Base-by-base conservation (phyloP, 2,329 filamentous ascomycete genomes). In the Simplicillium aogashimaense region DNA sequence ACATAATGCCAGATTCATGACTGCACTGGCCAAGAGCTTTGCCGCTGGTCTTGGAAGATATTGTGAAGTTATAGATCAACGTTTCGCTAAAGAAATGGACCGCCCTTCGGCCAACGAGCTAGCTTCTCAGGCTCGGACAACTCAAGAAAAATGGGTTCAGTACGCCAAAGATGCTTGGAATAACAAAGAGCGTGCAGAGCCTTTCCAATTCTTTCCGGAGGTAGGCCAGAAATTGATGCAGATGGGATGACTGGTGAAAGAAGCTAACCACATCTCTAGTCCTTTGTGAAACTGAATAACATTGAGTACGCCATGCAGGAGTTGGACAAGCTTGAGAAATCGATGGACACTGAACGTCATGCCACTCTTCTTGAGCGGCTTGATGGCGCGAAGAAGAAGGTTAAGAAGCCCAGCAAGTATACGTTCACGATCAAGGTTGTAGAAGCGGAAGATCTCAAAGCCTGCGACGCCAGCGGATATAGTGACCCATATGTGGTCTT, bases 381-480 rank as follows among this genome's bases (percentile, higher is more conserved):
- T 46, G 78, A 86, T 18, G 86, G 86, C 8, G 81, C 85, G 1
- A 70, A 76, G 39, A 78, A 79, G 54, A 67, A 71, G 45, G 56
- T 64, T 41, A 79, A 79, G 51, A 83, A 79, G 52, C 78, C 82
- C 33, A 84, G 79, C 46, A 95, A 94, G 57, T 97, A 94, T 57
- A 89, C 95, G 41, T 98, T 98, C 63, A 97, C 92, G 1, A 89
- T 98, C 64, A 98, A 98, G 65, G 89, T 98, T 43, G 89, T 98
- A 18, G 92, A 98, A 62, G 92, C 86, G 8, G 92, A 98, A 63
- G 92, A 98, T 53, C 70, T 98, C 51, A 97, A 97, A 63, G 87
- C 92, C n/a, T 97, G 92, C 57, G 92, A 98, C 60, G 81, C 94
- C 50, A 94, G 86, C 52, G 92, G 92, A 29, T 78, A 83, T 48